These are phyloP conservation scores for Zalaria sp. DNA, from an alignment of 2,329 filamentous ascomycete species.

Conservation along the genomic window DNA sequence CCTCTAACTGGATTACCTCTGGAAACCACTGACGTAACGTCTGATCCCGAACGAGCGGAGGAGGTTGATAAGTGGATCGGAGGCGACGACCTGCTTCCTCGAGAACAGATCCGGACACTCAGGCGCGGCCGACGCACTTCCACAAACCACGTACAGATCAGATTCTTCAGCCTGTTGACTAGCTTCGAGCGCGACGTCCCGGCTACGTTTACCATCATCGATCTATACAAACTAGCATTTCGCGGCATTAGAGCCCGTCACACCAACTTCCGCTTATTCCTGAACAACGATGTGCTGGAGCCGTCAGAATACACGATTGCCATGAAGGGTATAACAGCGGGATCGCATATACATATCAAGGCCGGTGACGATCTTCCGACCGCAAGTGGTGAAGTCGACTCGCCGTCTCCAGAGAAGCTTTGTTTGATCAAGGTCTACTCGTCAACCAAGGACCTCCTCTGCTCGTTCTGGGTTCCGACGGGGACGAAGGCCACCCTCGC, in stretches of 20 bases:
- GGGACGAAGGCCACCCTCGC: constrained; percentile 8
- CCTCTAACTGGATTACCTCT: constrained; percentile 18
- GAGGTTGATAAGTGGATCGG: constrained; percentile 13
- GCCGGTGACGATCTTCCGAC: constrained; percentile 7
- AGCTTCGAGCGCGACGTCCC: constrained; percentile 6
- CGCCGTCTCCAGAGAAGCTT: neutral
- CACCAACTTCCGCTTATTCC: constrained; percentile 12
- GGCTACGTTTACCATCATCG: constrained; percentile 3
- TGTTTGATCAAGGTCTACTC: constrained; percentile 11
- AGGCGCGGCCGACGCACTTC: constrained; percentile 1
- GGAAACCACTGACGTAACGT: constrained; percentile 9
- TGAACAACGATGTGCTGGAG: constrained; percentile 1
- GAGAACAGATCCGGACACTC: neutral
- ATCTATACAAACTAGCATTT: constrained; percentile 15
- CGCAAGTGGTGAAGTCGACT: too few species aligned
- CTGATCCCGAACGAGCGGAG: constrained; percentile 10
- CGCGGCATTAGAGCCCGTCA: constrained; percentile 14
- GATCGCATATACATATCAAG: constrained; percentile 6
- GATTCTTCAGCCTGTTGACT: constrained; percentile 8
- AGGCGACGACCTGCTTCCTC: constrained; percentile 4
- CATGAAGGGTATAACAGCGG: constrained; percentile 1
- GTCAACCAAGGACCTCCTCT: neutral
- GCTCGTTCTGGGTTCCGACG: constrained; percentile 14
- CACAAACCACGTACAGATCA: constrained; percentile 2
- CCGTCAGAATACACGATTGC: constrained; percentile 1